Percentiles rank a stretch among this genome's conserved stretches.
phyloP scores from a whole-genome alignment of 2,329 filamentous ascomycete genomes.

The Fusarium albidum region DNA sequence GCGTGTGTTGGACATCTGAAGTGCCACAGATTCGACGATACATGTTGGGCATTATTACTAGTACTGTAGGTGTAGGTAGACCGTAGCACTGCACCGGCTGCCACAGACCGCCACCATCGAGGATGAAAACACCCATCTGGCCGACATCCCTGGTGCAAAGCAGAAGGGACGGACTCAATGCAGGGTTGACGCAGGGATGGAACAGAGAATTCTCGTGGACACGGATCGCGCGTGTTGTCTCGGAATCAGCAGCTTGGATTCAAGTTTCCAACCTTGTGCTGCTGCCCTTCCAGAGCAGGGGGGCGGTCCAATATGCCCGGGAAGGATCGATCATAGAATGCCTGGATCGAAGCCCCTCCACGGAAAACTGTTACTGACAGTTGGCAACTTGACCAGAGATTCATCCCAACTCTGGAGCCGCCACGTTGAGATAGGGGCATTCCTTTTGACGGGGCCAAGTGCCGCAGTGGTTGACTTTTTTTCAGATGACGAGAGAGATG shows the following conservation, averaged over 20 bases:
- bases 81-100: constrained; percentile 11
- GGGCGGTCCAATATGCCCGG: neutral
- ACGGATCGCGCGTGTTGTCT: constrained; percentile 19
- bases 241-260: constrained; percentile 16
- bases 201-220: constrained; percentile 20
- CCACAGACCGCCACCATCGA: constrained; percentile 8
- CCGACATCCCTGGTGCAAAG: constrained; percentile 1
- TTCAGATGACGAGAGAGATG: neutral
- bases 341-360: neutral
- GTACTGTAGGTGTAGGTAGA: no score
- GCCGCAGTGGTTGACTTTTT: constrained; percentile 13
- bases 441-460: constrained; percentile 24
- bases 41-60: no score
- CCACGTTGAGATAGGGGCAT: constrained; percentile 28
- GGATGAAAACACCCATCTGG: neutral
- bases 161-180: constrained; percentile 7
- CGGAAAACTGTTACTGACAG: neutral
- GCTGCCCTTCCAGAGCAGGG: neutral
- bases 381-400: neutral
- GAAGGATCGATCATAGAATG: neutral
- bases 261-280: constrained; percentile 12
- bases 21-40: constrained; percentile 22
- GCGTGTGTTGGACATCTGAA: constrained; percentile 14
- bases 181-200: constrained; percentile 31
- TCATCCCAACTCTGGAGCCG: constrained; percentile 13